These are phyloP conservation scores for Xanthoconium separans DNA, from an alignment of 1,284 basidiomycete genomes.

Conservation along the genomic window DNA sequence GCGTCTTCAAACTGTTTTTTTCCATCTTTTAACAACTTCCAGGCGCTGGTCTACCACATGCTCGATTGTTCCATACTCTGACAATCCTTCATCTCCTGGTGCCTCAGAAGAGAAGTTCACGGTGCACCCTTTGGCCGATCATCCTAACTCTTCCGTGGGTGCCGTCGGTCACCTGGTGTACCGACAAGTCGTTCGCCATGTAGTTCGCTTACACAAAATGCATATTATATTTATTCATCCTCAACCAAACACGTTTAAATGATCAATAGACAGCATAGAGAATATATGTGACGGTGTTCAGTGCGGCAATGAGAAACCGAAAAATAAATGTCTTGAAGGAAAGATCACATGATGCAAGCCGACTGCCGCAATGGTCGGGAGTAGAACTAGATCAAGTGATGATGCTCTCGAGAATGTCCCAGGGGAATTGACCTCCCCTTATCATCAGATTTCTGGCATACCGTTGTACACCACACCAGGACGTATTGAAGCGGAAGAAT, in stretches of 20 bases:
- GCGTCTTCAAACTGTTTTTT: conserved; percentile 8
- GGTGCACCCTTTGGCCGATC: conserved; percentile 64
- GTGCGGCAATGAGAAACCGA: not conserved
- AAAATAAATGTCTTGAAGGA: too few species aligned
- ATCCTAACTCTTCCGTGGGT: conserved; percentile 45
- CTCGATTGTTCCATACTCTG: conserved; percentile 40
- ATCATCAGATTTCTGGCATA: conserved; percentile 25
- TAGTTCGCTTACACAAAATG: too few species aligned
- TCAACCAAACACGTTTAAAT: too few species aligned
- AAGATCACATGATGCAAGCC: not conserved
- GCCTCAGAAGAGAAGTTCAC: conserved; percentile 52
- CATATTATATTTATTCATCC: too few species aligned
- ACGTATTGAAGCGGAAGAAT: conserved; percentile 12
- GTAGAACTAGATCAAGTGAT: not conserved
- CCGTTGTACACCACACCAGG: conserved; percentile 28
- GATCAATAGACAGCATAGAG: not conserved
- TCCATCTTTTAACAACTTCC: conserved; percentile 66
- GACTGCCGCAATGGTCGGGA: not conserved
- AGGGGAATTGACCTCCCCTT: not conserved
- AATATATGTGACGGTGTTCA: not conserved
- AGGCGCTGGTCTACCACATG: conserved; percentile 59
- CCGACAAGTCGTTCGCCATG: conserved; percentile 38
- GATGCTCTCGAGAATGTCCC: too few species aligned
- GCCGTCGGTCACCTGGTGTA: conserved; percentile 64
- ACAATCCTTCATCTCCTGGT: conserved; percentile 51